Percentiles rank a stretch among this genome's conserved stretches.
phyloP scores from a whole-genome alignment of 176 grass and related monocot genomes.

The Elymus sibiricus region DNA sequence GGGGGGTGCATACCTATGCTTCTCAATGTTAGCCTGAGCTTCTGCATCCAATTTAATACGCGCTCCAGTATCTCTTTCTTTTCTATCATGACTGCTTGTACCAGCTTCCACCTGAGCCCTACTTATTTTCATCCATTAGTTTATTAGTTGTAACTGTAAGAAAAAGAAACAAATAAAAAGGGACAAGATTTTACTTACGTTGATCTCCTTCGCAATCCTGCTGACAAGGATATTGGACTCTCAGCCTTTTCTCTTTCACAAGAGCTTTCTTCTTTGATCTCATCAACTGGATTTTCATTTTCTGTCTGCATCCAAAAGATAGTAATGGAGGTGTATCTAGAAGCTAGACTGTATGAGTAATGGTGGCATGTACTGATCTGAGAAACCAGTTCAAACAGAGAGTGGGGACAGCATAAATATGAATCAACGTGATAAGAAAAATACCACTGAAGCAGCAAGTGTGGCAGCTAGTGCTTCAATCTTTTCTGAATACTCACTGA shows the following conservation, averaged over 20 bases:
- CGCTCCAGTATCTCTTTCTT: constrained; percentile 38
- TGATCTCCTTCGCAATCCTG: constrained; percentile 60
- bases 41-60: constrained; percentile 75
- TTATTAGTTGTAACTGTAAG: background rate
- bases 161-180: background rate
- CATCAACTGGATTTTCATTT: constrained; percentile 13
- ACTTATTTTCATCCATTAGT: background rate
- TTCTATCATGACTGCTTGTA: constrained; percentile 41
- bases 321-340: background rate
- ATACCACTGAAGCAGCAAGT: constrained; percentile 14
- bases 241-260: constrained; percentile 7
- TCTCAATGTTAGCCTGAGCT: constrained; percentile 72
- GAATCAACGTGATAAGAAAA: background rate
- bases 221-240: constrained; percentile 21
- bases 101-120: constrained; percentile 45
- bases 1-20: constrained; percentile 52
- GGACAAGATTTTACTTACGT: constrained; percentile 34
- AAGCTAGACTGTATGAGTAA: background rate
- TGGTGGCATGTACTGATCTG: background rate
- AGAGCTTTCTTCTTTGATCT: constrained; percentile 31
- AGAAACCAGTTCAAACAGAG: background rate
- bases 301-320: constrained; percentile 28
- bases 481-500: constrained; percentile 64
- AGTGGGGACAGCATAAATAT: background rate
- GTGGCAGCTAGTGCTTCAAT: constrained; percentile 60